phyloP scores from a whole-genome alignment of 2,329 filamentous ascomycete genomes.

The Beauveria caledonica region DNA sequence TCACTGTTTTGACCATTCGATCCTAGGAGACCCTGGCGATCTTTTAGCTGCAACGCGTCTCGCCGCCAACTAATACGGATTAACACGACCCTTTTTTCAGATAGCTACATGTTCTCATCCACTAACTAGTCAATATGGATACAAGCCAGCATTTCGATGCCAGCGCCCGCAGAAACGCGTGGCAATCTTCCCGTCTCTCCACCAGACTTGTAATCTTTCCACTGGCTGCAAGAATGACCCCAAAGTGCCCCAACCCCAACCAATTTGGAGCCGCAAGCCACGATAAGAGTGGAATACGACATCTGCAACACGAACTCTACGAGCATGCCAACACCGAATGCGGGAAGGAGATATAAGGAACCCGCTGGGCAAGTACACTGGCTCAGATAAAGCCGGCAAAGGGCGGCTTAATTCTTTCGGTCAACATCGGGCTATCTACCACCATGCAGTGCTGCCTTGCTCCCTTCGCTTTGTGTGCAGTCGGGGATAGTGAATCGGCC shows the following conservation, averaged over 20 bases:
- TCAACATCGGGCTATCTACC: neutral
- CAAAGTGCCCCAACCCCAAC: neutral
- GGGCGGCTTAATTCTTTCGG: neutral
- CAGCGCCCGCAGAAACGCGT: neutral
- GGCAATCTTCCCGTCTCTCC: neutral
- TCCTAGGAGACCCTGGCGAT: neutral
- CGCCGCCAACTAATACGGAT: neutral
- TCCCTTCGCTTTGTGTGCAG: neutral
- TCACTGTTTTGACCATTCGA: neutral
- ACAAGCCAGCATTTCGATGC: neutral
- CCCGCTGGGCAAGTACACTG: too few species aligned
- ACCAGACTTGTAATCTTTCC: neutral
- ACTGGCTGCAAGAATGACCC: neutral
- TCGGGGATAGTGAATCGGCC: neutral
- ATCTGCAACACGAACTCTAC: neutral
- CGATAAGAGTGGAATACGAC: neutral
- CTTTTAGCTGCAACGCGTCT: neutral
- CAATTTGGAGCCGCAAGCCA: neutral
- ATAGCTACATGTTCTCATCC: neutral
- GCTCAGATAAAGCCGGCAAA: neutral
- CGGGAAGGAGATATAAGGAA: neutral
- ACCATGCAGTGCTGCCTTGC: neutral
- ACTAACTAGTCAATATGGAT: neutral
- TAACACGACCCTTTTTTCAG: neutral
- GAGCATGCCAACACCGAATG: neutral